Conservation (phyloP, 2,329 filamentous ascomycete species). For the Ophiostoma ulmi region DNA sequence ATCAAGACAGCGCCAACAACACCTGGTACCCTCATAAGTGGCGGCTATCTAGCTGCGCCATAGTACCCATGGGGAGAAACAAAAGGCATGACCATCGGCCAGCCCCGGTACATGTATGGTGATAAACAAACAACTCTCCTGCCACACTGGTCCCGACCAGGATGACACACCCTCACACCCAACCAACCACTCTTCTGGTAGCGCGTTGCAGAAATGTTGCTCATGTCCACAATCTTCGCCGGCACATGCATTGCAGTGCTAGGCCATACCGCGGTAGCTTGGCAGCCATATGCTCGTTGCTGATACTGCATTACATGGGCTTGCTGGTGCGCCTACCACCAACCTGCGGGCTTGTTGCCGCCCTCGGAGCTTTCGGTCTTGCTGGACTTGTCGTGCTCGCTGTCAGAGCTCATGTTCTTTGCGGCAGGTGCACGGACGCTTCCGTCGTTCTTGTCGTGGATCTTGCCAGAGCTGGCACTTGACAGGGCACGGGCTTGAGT, state of each 20-base stretch:
- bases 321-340: constrained; percentile 16
- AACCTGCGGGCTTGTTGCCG: not conserved
- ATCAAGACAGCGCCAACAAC: not conserved
- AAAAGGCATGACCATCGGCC: not conserved
- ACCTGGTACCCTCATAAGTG: not conserved
- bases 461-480: not conserved
- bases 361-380: not conserved
- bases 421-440: not conserved
- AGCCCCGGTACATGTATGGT: not conserved
- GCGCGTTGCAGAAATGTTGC: not conserved
- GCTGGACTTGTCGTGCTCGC: not conserved
- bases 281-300: not conserved
- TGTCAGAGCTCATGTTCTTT: not conserved
- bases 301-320: not conserved
- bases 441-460: not conserved
- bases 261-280: not conserved
- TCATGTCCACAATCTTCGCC: not conserved
- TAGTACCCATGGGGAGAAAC: not conserved
- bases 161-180: not conserved
- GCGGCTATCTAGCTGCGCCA: not conserved
- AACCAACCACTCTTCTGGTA: not conserved
- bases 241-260: not conserved
- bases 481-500: not conserved
- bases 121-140: not conserved
- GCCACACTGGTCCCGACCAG: not conserved